Evolutionary conservation across 441 rosid genomes (phyloP), one percentile per base, ranked within the genome.

Genomic region (Populus trichocarpa): DNA sequence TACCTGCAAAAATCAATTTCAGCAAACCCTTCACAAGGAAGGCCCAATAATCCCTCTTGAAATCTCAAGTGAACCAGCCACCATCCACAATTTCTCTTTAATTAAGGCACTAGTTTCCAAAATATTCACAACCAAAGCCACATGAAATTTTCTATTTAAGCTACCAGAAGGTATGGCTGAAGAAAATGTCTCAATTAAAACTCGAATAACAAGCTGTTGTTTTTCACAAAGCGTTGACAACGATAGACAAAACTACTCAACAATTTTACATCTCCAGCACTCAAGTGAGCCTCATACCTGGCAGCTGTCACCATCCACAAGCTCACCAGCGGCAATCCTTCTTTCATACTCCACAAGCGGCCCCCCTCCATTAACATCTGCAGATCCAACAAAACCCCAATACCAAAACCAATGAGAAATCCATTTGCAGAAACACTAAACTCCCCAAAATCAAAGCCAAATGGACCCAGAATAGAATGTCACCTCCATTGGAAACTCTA

Each of bases 311-410:
- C 98, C 98, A 83, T 92, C 98, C 84, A 90, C 71, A 67, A 96
- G 98, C 23, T 94, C 98, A 70, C 98, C 92, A 0, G 86, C 87
- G 66, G 83, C 89, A 81, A 94, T 93, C 84, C 96, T 84, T 82
- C 93, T 87, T 71, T 91, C 91, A 79, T 96, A 96, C 91, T 94
- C 99, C 71, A 94, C 90, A 32, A 90, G 88, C 0, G 99, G 99
- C 61, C 99, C 99, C 42, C 80, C 92, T 81, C 75, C 82, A 30
- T 69, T 83, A 75, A 67, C 85, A 77, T 91, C 98, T 93, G 87
- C 81, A 77, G 72, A 67, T 40, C 78, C 64, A 36, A 77, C 12
- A 53, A 16, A 68, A 69, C 32, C 11, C 10, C 2, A 72, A 65
- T 8, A 72, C 28, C 33, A 0, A 57, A 13, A 42, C 71, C 67